Percentiles rank a stretch among this genome's conserved stretches.
phyloP scores from a whole-genome alignment of 2,329 filamentous ascomycete species.

The Coniochaeta sp. region DNA sequence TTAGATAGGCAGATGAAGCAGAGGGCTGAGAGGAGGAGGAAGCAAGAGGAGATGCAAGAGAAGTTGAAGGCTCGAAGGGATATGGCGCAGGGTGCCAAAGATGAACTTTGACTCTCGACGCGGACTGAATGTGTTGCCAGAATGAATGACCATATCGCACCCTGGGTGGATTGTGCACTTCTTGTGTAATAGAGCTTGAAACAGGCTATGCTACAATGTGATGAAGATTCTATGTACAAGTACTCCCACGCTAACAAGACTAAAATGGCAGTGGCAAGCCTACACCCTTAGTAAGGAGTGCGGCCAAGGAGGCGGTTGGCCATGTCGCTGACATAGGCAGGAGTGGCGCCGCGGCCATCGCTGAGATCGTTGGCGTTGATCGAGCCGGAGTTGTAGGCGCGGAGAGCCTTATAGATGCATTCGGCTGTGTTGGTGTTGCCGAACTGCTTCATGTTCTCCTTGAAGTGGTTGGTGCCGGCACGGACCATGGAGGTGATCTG shows the following conservation, averaged over 20 bases:
- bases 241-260: conserved; percentile 37
- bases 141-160: background rate
- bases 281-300: conserved; percentile 17
- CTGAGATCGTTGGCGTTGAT: conserved; percentile 26
- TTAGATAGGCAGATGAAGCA: background rate
- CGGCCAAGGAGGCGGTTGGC: conserved; percentile 28
- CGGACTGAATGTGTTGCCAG: background rate
- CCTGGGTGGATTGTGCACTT: no score
- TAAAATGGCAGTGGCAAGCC: background rate
- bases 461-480: conserved; percentile 18
- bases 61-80: background rate
- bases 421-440: conserved; percentile 19
- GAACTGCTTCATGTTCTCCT: conserved; percentile 16
- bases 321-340: conserved; percentile 29
- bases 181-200: no score
- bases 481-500: conserved; percentile 26
- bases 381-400: conserved; percentile 31
- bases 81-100: background rate
- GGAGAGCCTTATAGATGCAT: conserved; percentile 29
- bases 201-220: background rate
- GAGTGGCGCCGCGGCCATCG: conserved; percentile 25
- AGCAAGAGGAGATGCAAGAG: background rate
- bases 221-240: conserved; percentile 22
- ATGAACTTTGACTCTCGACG: background rate
- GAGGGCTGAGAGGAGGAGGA: background rate